phyloP scores from a whole-genome alignment of 345 rosid genomes.

The Bretschneidera sinensis region DNA sequence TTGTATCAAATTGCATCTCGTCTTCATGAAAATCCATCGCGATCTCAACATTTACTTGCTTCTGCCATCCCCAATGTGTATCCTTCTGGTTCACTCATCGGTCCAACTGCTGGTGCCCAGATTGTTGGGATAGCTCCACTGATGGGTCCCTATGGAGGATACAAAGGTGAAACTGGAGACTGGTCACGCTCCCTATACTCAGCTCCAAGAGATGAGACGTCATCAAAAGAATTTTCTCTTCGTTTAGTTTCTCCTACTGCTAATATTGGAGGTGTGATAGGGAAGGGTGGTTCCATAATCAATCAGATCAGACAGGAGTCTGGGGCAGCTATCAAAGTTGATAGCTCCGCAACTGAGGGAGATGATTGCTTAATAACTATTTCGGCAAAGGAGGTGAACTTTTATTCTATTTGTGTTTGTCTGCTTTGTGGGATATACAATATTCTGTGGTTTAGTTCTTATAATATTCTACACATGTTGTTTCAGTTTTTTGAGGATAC shows the following conservation, averaged over 20 bases:
- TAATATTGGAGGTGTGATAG: slow-evolving; percentile 89
- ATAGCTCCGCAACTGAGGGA: slow-evolving; percentile 75
- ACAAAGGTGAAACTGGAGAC: slow-evolving; percentile 69
- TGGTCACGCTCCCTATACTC: slow-evolving; percentile 77
- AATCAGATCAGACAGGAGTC: slow-evolving; percentile 93
- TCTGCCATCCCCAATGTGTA: slow-evolving; percentile 56
- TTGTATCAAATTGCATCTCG: slow-evolving; percentile 72
- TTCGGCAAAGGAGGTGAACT: slow-evolving; percentile 83
- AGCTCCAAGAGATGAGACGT: slow-evolving; percentile 76
- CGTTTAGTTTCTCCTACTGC: slow-evolving; percentile 74
- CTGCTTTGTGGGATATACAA: neutral
- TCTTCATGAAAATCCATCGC: slow-evolving; percentile 89
- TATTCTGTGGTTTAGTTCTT: slow-evolving; percentile 1
- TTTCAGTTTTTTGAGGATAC: slow-evolving; percentile 76
- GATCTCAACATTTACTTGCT: slow-evolving; percentile 72
- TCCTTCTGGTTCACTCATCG: slow-evolving; percentile 55
- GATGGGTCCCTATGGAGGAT: slow-evolving; percentile 74
- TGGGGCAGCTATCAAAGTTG: slow-evolving; percentile 81
- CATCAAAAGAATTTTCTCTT: slow-evolving; percentile 69
- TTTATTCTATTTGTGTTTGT: too few relatives aligned
- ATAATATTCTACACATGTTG: slow-evolving; percentile 12
- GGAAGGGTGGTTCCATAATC: slow-evolving; percentile 88
- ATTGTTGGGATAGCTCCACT: slow-evolving; percentile 80
- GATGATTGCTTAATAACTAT: slow-evolving; percentile 84
- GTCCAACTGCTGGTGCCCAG: slow-evolving; percentile 53